phyloP scores from a whole-genome alignment of 179 eudicot species.

The Beta macrorhiza region DNA sequence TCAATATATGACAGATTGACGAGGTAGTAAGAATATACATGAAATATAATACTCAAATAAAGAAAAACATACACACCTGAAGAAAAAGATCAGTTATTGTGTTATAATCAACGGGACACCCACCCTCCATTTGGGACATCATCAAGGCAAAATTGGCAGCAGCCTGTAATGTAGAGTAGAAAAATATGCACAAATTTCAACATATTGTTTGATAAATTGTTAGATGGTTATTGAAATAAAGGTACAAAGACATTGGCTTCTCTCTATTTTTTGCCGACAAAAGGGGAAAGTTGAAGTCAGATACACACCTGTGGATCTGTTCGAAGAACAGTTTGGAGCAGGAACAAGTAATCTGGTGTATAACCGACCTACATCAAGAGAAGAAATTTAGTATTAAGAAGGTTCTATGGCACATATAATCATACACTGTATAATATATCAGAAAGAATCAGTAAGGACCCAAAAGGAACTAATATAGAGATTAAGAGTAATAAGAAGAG shows the following conservation, averaged over 20 bases:
- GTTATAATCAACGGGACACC: conserved; percentile 93
- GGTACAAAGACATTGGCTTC: not conserved
- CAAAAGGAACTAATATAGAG: not conserved
- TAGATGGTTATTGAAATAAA: not conserved
- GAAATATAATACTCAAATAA: not conserved
- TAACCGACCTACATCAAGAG: conserved; percentile 71
- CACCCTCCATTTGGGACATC: conserved; percentile 99
- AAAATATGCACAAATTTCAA: not conserved
- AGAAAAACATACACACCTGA: conserved; percentile 49
- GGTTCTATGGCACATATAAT: not conserved
- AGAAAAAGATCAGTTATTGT: conserved; percentile 95
- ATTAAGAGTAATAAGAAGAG: not conserved
- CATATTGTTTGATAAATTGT: conserved; percentile 1
- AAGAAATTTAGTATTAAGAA: not conserved
- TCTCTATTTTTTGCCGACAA: not conserved
- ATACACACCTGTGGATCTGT: conserved; percentile 87
- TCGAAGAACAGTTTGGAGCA: conserved; percentile 92
- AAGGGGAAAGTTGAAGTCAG: conserved; percentile 1
- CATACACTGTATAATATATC: too few relatives aligned
- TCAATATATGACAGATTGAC: not conserved
- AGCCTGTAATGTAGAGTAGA: conserved; percentile 51
- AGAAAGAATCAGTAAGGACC: not conserved
- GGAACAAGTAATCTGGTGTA: conserved; percentile 90
- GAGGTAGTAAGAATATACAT: not conserved
- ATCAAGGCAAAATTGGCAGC: conserved; percentile 95